Base-by-base conservation (phyloP, 345 rosid genomes). In the Ailanthus altissimus region DNA sequence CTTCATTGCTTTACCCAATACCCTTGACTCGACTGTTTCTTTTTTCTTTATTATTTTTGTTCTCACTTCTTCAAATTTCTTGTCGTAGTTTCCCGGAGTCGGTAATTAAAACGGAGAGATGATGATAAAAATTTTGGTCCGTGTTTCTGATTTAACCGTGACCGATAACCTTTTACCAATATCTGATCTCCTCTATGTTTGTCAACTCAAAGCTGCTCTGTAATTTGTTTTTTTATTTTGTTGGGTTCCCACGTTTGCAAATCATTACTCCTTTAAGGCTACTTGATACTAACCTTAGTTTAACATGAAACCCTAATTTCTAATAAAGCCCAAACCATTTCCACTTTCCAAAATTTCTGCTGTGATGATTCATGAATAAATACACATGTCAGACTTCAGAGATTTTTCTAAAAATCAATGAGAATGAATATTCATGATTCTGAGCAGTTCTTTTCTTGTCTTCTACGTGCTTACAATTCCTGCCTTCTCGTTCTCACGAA, bases 121-220 rank as follows among this genome's bases (percentile, higher is more conserved):
- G 85, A 83, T 80, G 83, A 83, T 70, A 32, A 7, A 43, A 46
- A 1, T 6, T 76, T 83, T 83, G 81, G 85, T 83, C 83, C 85
- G 85, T 83, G 85, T 80, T 83, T 83, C 85, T 74, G 83, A 83
- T 67, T 77, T 65, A 23, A 77, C 74, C 63, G 81, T 80, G 85
- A 83, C 81, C 51, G 85, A 80, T 40, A 83, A 47, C 42, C 12
- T 2, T 67, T 67, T 63, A 43, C 80, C 85, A 83, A 63, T 36
- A 38, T 80, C 87, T 86, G 89, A 86, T 84, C 84, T 81, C 59
- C 58, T 2, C n/a, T n/a, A n/a, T n/a, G n/a, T n/a, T n/a, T n/a
- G 25, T 18, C 38, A 32, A 32, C 3, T 32, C 38, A 32, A 32
- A 32, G 38, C 3, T 32, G 38, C 38, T 1, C 2, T 32, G 38